Conservation (phyloP, 306 rosid genomes). For the Ormosia emarginata region DNA sequence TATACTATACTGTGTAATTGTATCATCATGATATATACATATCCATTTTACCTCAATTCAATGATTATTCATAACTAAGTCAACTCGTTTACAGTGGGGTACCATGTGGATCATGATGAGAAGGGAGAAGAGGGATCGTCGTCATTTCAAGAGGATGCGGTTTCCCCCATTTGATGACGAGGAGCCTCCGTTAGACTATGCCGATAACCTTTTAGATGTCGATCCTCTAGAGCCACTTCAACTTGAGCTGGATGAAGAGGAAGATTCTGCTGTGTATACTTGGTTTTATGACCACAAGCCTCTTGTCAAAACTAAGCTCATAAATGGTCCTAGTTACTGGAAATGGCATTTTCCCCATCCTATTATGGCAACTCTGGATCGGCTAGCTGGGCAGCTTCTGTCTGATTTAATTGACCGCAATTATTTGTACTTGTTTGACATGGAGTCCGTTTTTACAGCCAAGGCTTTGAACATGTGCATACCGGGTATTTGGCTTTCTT, state of each 20-base stretch:
- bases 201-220: slow-evolving; percentile 93
- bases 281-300: slow-evolving; percentile 98
- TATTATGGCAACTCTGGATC: slow-evolving; percentile 96
- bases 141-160: slow-evolving; percentile 98
- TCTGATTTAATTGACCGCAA: slow-evolving; percentile 95
- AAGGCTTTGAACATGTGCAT: slow-evolving; percentile 99
- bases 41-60: background rate
- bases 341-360: slow-evolving; percentile 99
- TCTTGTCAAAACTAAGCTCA: slow-evolving; percentile 93
- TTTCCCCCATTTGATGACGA: slow-evolving; percentile 99
- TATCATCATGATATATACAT: background rate
- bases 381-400: slow-evolving; percentile 95
- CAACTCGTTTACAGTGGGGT: slow-evolving; percentile 73
- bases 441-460: slow-evolving; percentile 98
- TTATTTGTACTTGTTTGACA: slow-evolving; percentile 95
- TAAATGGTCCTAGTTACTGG: slow-evolving; percentile 96
- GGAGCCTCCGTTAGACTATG: slow-evolving; percentile 96
- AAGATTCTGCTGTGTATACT: too few relatives aligned
- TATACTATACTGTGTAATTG: background rate
- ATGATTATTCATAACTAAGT: background rate
- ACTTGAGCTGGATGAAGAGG: slow-evolving; percentile 93
- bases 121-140: slow-evolving; percentile 98
- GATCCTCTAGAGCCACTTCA: slow-evolving; percentile 99
- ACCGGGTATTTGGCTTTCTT: slow-evolving; percentile 57
- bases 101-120: slow-evolving; percentile 99